phyloP scores from a whole-genome alignment of 2,329 filamentous ascomycete species.

The Claviceps arundinis region DNA sequence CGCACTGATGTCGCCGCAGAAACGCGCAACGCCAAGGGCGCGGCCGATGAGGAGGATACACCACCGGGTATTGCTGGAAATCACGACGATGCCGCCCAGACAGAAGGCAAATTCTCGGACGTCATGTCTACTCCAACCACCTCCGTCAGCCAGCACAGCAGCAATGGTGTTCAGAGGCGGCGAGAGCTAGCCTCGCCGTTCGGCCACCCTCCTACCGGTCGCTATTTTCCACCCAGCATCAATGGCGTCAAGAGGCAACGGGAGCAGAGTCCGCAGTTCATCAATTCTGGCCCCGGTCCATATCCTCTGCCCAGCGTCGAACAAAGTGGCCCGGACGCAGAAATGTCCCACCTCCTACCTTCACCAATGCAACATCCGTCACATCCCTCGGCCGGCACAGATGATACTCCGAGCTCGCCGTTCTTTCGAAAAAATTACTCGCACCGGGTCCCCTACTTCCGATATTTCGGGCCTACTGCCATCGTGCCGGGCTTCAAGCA shows the following conservation, averaged over 20 bases:
- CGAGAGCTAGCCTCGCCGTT: neutral
- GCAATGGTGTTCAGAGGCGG: neutral
- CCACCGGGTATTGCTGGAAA: slow-evolving; percentile 1
- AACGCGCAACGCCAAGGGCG: slow-evolving; percentile 9
- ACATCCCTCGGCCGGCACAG: slow-evolving; percentile 8
- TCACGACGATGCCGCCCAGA: slow-evolving; percentile 2
- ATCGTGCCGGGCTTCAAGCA: slow-evolving; percentile 89
- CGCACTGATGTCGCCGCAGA: slow-evolving; percentile 28
- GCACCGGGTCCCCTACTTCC: slow-evolving; percentile 71
- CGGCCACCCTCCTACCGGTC: neutral
- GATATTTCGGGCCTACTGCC: slow-evolving; percentile 82
- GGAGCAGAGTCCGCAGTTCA: neutral
- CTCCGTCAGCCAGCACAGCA: neutral
- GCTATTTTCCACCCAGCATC: neutral
- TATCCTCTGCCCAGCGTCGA: neutral
- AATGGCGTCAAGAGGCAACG: neutral
- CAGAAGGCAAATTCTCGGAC: neutral
- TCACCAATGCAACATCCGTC: slow-evolving; percentile 9
- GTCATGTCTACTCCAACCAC: neutral
- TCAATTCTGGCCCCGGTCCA: neutral
- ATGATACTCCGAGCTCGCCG: slow-evolving; percentile 25
- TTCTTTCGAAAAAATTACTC: slow-evolving; percentile 37
- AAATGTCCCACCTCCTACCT: neutral
- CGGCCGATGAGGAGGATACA: slow-evolving; percentile 7
- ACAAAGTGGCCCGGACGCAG: neutral